phyloP scores from a whole-genome alignment of 352 stramenopile species.

The Phytophthora cajani region DNA sequence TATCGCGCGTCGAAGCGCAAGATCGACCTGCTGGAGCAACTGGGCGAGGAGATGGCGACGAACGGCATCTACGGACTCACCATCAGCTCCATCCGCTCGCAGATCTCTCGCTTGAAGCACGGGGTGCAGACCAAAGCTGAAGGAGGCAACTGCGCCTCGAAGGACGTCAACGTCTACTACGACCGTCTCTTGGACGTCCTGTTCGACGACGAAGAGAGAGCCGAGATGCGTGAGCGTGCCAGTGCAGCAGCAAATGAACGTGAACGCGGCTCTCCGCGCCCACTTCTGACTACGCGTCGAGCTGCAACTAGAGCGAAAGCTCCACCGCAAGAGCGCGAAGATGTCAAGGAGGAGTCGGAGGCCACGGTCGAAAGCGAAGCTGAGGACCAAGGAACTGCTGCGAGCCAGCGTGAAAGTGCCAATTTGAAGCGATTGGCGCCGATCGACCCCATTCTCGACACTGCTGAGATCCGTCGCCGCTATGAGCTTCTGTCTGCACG shows the following conservation, averaged over 20 bases:
- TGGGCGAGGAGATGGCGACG: constrained; percentile 24
- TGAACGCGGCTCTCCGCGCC: background rate
- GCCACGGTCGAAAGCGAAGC: background rate
- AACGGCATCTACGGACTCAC: constrained; percentile 23
- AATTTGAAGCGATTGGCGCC: constrained; percentile 1
- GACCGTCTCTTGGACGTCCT: constrained; percentile 19
- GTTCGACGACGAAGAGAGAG: constrained; percentile 21
- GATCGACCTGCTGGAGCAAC: constrained; percentile 12
- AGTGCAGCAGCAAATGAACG: background rate
- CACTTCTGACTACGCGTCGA: background rate
- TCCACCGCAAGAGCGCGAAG: background rate
- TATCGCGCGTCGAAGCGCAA: constrained; percentile 21
- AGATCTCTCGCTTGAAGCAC: constrained; percentile 21
- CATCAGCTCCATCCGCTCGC: constrained; percentile 19
- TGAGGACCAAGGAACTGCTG: background rate
- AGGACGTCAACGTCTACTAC: constrained; percentile 22
- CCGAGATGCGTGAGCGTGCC: constrained; percentile 16
- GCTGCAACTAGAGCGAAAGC: background rate
- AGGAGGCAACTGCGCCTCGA: constrained; percentile 4
- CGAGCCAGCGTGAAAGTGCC: background rate
- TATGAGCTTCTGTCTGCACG: constrained; percentile 16
- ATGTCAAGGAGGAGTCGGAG: background rate
- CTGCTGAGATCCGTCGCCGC: constrained; percentile 21
- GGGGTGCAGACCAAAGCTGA: constrained; percentile 18
- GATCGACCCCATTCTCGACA: constrained; percentile 13